These are phyloP conservation scores for Podospora bellae-mahoneyi DNA, from an alignment of 495 filamentous ascomycete species.

Conservation along the genomic window DNA sequence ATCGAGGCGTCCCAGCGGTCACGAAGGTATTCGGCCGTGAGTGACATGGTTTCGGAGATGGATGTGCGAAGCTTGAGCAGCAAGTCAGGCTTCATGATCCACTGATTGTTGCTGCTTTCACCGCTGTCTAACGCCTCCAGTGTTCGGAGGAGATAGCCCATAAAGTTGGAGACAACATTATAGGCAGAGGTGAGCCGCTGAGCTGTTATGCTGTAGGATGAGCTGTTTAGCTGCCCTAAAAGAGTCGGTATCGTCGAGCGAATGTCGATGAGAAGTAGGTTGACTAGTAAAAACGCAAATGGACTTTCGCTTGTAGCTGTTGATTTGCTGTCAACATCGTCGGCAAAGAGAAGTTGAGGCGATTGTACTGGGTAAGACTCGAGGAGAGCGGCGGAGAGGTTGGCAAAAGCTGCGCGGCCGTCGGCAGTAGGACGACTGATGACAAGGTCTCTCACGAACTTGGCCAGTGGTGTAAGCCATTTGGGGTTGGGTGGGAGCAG, in stretches of 20 bases:
- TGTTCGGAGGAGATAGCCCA: conserved; percentile 53
- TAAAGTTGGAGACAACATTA: conserved; percentile 56
- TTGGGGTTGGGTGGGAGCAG: conserved; percentile 33
- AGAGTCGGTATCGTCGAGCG: conserved; percentile 59
- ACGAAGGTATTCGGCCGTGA: conserved; percentile 60
- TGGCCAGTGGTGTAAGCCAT: conserved; percentile 44
- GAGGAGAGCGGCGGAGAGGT: conserved; percentile 51
- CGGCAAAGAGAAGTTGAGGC: conserved; percentile 47
- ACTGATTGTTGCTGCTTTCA: conserved; percentile 22
- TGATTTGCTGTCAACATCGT: conserved; percentile 11
- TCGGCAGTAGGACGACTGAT: conserved; percentile 45
- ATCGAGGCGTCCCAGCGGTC: conserved; percentile 61
- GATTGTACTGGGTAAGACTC: conserved; percentile 45
- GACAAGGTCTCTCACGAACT: conserved; percentile 43
- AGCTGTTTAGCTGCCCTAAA: conserved; percentile 50
- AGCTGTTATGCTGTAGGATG: conserved; percentile 45
- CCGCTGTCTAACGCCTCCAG: conserved; percentile 35
- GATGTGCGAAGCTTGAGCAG: conserved; percentile 57
- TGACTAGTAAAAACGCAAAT: conserved; percentile 58
- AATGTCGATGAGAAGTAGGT: conserved; percentile 58
- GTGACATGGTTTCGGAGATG: conserved; percentile 56
- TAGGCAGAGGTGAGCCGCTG: conserved; percentile 56
- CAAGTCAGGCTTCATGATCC: conserved; percentile 47
- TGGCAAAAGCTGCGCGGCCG: conserved; percentile 49
- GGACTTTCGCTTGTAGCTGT: conserved; percentile 41